phyloP scores from a whole-genome alignment of 2,329 filamentous ascomycete species.

The Zopfia rhizophila region DNA sequence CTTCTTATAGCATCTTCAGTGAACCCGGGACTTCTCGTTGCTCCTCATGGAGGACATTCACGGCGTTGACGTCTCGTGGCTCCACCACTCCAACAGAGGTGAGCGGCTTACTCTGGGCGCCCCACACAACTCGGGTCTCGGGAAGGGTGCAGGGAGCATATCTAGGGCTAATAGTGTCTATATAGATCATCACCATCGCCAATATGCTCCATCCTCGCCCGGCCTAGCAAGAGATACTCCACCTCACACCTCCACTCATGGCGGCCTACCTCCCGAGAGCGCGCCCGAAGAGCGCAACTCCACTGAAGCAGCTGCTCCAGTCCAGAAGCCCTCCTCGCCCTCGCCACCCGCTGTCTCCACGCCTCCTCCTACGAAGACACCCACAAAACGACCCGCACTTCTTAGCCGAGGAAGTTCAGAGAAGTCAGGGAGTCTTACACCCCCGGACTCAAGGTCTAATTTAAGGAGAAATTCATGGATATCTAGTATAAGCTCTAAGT shows the following conservation, averaged over 20 bases:
- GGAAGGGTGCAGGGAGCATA: slow-evolving; percentile 24
- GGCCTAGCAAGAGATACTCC: slow-evolving; percentile 45
- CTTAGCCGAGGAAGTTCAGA: slow-evolving; percentile 54
- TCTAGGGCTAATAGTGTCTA: slow-evolving; percentile 32
- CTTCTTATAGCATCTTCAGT: slow-evolving; percentile 25
- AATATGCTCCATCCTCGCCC: slow-evolving; percentile 48
- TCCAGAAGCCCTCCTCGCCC: slow-evolving; percentile 38
- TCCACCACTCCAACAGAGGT: slow-evolving; percentile 87
- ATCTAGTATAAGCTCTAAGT: slow-evolving; percentile 90
- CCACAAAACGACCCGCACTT: slow-evolving; percentile 53
- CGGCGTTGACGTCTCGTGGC: slow-evolving; percentile 89
- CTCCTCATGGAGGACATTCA: slow-evolving; percentile 79
- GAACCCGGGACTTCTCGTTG: slow-evolving; percentile 24
- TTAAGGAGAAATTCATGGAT: slow-evolving; percentile 85
- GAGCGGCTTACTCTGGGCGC: slow-evolving; percentile 50
- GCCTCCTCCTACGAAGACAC: slow-evolving; percentile 38
- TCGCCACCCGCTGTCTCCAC: slow-evolving; percentile 27
- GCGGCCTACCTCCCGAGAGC: slow-evolving; percentile 35
- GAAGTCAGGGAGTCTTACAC: slow-evolving; percentile 40
- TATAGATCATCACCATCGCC: slow-evolving; percentile 50
- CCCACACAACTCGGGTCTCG: slow-evolving; percentile 32
- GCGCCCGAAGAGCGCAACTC: slow-evolving; percentile 29
- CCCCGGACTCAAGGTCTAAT: slow-evolving; percentile 37
- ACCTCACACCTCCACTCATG: slow-evolving; percentile 48
- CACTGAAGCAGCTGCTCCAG: slow-evolving; percentile 26